phyloP scores from a whole-genome alignment of 2,329 filamentous ascomycete genomes.

The Apiospora arundinis region DNA sequence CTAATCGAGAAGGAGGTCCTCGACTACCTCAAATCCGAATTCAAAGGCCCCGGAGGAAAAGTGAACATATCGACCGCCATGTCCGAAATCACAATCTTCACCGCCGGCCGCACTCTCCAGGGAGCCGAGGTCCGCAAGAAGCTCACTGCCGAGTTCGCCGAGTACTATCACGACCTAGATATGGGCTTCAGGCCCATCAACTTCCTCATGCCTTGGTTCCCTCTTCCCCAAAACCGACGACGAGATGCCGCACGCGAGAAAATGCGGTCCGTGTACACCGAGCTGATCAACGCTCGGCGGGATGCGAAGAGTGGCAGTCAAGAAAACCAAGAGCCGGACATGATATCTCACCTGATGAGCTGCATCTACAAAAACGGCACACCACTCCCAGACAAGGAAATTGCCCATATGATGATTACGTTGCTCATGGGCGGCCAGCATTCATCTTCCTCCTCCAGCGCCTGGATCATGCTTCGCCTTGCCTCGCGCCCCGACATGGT shows the following conservation, averaged over 20 bases:
- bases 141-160: slow-evolving; percentile 74
- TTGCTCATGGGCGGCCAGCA: slow-evolving; percentile 86
- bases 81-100: slow-evolving; percentile 81
- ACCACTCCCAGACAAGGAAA: slow-evolving; percentile 73
- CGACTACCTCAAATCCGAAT: slow-evolving; percentile 64
- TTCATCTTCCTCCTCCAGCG: slow-evolving; percentile 76
- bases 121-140: slow-evolving; percentile 76
- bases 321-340: slow-evolving; percentile 67
- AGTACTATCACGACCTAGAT: slow-evolving; percentile 81
- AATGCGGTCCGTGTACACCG: slow-evolving; percentile 73
- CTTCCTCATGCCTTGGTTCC: slow-evolving; percentile 81
- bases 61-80: no score
- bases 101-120: slow-evolving; percentile 77
- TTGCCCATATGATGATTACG: slow-evolving; percentile 87
- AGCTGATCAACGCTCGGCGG: no score
- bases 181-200: slow-evolving; percentile 78
- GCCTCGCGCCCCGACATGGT: slow-evolving; percentile 72
- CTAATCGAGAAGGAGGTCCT: slow-evolving; percentile 74
- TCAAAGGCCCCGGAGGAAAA: slow-evolving; percentile 58
- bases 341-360: slow-evolving; percentile 82
- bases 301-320: no score
- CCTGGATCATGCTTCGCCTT: slow-evolving; percentile 78
- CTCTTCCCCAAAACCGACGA: slow-evolving; percentile 75
- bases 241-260: slow-evolving; percentile 74
- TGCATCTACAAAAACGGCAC: slow-evolving; percentile 77